Evolutionary conservation across 2,329 filamentous ascomycete genomes (phyloP), one percentile per base, ranked within the genome.

Genomic region (Davidsoniella eucalypti): DNA sequence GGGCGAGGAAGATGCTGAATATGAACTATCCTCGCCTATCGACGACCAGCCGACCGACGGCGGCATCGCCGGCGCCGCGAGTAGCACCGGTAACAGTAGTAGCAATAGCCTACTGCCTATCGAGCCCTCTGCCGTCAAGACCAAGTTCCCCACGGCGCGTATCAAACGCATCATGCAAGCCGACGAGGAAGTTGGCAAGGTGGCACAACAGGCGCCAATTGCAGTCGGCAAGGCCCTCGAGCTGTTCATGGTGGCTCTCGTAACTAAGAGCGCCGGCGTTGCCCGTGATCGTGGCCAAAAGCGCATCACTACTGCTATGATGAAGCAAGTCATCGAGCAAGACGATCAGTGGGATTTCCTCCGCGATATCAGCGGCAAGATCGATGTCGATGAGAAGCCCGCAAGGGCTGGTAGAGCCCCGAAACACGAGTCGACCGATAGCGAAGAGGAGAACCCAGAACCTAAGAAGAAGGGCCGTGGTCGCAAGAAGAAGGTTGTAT

Each of bases 121-220:
- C 58, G 78, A 67, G 63, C 76, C 64, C 67, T 94, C 67, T 65
- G 73, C 87, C 41, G 87, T 98, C 58, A 85, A 79, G 65, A 96
- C 90, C 33, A 95, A 95, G 60, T 98, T 98, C 60, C 92, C 92
- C 1, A 94, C 94, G 29, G 92, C 92, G 12, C 77, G 92, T 55
- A 98, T 98, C 70, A 98, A 98, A 72, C 80, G 92, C 47, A 96
- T 98, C 60, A 96, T 98, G 92, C 92, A 98, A 67, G 90, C 90
- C 9, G 92, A 98, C 61, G 92, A 98, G 61, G 92, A 98, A 63
- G 88, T 98, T 0, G 92, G 92, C 55, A 98, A 98, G 67, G 92
- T 98, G 8, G 88, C 92, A 3, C 92, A 98, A 65, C 92, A 96
- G 54, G 95, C 92, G 0, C 90, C 90, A 14, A 93, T 94, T 51